Evolutionary conservation across 306 rosid species (phyloP).

Genomic region (Luffa aegyptiaca): DNA sequence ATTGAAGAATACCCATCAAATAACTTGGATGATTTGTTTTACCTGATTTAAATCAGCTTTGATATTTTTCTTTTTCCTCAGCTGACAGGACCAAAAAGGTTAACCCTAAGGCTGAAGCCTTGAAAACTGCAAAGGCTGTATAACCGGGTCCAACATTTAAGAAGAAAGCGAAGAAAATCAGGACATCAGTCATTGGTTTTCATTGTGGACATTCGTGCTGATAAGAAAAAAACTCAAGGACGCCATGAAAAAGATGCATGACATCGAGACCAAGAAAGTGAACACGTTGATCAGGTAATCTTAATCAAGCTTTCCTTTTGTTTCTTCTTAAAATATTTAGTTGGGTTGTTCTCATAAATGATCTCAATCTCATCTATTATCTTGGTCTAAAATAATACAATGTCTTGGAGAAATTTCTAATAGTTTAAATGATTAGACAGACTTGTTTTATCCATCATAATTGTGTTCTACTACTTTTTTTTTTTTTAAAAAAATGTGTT

Average conservation of each 20-base stretch:
- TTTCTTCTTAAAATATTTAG: neutral
- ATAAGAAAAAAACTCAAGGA: too few species aligned
- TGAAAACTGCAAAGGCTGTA: constrained; percentile 84
- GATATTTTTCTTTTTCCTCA: constrained; percentile 4
- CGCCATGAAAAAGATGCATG: too few species aligned
- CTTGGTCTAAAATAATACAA: too few species aligned
- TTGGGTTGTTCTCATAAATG: neutral
- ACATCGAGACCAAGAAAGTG: constrained; percentile 82
- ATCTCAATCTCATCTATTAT: neutral
- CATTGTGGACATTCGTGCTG: too few species aligned
- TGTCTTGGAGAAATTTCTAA: neutral
- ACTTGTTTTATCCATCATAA: neutral
- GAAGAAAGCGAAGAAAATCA: constrained; percentile 71
- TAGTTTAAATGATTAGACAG: neutral
- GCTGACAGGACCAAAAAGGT: too few species aligned
- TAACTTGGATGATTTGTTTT: neutral
- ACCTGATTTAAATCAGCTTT: neutral
- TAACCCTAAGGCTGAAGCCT: constrained; percentile 71
- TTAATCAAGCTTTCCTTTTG: neutral
- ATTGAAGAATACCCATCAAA: neutral
- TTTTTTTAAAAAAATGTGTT: too few species aligned
- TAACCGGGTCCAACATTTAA: constrained; percentile 54
- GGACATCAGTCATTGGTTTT: constrained; percentile 46
- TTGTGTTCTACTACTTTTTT: too few species aligned
- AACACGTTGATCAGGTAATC: constrained; percentile 78